These are phyloP conservation scores for Circinella minor DNA, from an alignment of 371 early-diverging fungal genomes.

Conservation along the genomic window DNA sequence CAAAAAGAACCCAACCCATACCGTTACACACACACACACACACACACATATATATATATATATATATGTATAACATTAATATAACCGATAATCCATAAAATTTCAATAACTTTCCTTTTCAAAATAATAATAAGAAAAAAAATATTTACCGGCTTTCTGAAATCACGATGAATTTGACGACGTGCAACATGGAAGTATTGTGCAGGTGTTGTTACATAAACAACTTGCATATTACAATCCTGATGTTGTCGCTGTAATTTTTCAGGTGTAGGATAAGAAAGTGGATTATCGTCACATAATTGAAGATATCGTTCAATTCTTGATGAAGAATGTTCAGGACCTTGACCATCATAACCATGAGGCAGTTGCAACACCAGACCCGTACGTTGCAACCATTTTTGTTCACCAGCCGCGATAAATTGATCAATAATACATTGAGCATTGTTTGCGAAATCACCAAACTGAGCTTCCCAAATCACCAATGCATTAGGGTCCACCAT, in stretches of 20 bases:
- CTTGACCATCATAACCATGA: conserved; percentile 98
- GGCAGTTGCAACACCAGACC: conserved; percentile 93
- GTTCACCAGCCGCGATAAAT: conserved; percentile 94
- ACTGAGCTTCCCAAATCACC: conserved; percentile 98
- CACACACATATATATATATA: no score
- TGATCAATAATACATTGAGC: conserved; percentile 98
- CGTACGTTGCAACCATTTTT: conserved; percentile 96
- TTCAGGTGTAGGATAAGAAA: conserved; percentile 79
- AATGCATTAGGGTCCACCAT: conserved; percentile 92
- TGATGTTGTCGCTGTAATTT: conserved; percentile 90
- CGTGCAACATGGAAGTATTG: conserved; percentile 97
- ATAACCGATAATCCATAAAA: conserved; percentile 8
- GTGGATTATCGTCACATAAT: conserved; percentile 94
- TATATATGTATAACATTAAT: conserved; percentile 2
- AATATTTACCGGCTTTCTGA: conserved; percentile 83
- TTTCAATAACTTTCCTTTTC: no score
- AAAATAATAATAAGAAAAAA: not conserved
- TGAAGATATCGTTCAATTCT: conserved; percentile 95
- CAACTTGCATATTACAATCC: conserved; percentile 97
- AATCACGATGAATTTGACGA: conserved; percentile 95
- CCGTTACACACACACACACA: no score
- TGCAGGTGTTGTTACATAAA: conserved; percentile 93
- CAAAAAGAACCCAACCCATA: no score
- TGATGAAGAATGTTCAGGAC: conserved; percentile 96
- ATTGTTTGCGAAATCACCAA: conserved; percentile 97